A percentile compares a stretch with the other conserved stretches of the same genome.
phyloP scores from a whole-genome alignment of 345 rosid species.

The Aegle marmelos region DNA sequence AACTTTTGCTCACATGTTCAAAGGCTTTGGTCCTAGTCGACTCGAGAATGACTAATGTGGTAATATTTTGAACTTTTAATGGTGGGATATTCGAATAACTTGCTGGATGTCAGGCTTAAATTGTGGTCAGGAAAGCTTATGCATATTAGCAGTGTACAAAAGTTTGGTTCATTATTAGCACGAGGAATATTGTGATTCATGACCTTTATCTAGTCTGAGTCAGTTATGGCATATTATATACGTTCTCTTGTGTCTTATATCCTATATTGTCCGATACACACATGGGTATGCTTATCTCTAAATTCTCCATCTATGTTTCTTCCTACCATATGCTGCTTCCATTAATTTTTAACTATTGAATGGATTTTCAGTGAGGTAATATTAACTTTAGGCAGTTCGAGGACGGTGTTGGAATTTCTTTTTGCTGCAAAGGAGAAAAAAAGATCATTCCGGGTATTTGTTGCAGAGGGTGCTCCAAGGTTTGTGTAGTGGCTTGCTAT shows the following conservation, averaged over 20 bases:
- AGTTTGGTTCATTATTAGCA: not conserved
- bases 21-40: not conserved
- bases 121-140: not conserved
- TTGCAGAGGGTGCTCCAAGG: slow-evolving; percentile 99
- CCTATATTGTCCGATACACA: not conserved
- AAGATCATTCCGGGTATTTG: slow-evolving; percentile 91
- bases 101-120: not conserved
- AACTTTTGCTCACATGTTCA: not conserved
- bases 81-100: not conserved
- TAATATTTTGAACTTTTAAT: not conserved
- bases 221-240: not conserved
- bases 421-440: slow-evolving; percentile 98
- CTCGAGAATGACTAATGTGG: not conserved
- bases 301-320: not conserved
- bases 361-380: slow-evolving; percentile 85
- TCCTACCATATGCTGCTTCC: not conserved
- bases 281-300: not conserved
- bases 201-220: not conserved
- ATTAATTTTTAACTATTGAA: slow-evolving; percentile 11
- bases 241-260: not conserved
- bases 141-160: not conserved
- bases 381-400: slow-evolving; percentile 93
- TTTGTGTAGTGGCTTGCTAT: slow-evolving; percentile 27
- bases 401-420: slow-evolving; percentile 90
- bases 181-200: not conserved